Evolutionary conservation across 169 alveolate genomes (phyloP).

Genomic region (Perkinsus chesapeaki): DNA sequence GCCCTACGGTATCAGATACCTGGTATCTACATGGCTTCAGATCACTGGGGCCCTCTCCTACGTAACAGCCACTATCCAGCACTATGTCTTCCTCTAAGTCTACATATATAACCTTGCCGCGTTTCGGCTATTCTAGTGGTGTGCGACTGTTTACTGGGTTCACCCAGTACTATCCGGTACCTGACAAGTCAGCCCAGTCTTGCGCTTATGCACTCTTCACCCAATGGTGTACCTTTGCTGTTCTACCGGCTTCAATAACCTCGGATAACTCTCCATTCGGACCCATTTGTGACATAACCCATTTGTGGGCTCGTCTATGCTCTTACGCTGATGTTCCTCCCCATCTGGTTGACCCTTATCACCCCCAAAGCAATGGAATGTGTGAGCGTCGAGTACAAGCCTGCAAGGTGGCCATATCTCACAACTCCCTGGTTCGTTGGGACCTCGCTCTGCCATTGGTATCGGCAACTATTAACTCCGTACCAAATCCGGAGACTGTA

Average conservation of each 20-base stretch:
- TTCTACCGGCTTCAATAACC: background rate
- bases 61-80: no score
- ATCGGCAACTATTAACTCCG: background rate
- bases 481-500: background rate
- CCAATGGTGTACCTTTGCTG: background rate
- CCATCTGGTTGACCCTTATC: background rate
- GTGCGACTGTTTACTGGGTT: background rate
- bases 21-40: background rate
- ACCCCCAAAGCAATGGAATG: background rate
- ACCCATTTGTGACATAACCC: no score
- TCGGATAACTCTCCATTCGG: background rate
- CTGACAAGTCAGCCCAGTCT: background rate
- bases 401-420: background rate
- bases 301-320: background rate
- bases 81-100: background rate
- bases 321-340: background rate
- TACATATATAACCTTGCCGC: background rate
- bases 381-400: background rate
- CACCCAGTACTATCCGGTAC: background rate
- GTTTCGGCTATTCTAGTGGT: background rate
- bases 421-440: background rate
- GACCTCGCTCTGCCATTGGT: background rate
- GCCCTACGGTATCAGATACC: background rate
- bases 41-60: background rate
- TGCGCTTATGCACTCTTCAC: background rate